phyloP scores from a whole-genome alignment of 352 stramenopile species.

The Globisporangium orthogonon region DNA sequence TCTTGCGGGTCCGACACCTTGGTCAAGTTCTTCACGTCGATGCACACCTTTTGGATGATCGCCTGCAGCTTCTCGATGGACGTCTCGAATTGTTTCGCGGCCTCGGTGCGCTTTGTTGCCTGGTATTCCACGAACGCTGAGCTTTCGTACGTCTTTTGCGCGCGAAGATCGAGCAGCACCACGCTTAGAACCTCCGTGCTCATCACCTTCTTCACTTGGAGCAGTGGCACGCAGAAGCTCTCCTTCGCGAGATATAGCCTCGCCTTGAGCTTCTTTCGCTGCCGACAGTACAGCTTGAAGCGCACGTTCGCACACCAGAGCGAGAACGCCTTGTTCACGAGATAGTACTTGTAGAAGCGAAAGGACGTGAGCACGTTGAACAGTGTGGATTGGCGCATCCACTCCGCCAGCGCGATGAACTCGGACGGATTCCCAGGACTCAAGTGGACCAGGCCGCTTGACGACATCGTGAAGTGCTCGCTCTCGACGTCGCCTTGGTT shows the following conservation, averaged over 20 bases:
- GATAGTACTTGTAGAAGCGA: slow-evolving; percentile 92
- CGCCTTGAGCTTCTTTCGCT: slow-evolving; percentile 79
- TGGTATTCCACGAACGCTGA: slow-evolving; percentile 89
- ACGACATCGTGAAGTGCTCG: slow-evolving; percentile 92
- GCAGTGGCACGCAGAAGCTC: slow-evolving; percentile 82
- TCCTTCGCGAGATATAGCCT: slow-evolving; percentile 89
- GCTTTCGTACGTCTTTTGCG: slow-evolving; percentile 89
- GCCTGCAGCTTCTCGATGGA: slow-evolving; percentile 89
- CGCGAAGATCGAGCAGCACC: slow-evolving; percentile 71
- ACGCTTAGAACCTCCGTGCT: slow-evolving; percentile 79
- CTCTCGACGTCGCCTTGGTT: slow-evolving; percentile 62
- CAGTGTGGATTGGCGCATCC: slow-evolving; percentile 92
- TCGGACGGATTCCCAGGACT: slow-evolving; percentile 76
- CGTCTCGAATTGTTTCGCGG: slow-evolving; percentile 86
- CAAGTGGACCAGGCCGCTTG: slow-evolving; percentile 75
- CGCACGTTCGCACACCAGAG: slow-evolving; percentile 87
- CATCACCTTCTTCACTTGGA: slow-evolving; percentile 89
- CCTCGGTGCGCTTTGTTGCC: slow-evolving; percentile 75
- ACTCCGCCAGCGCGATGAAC: slow-evolving; percentile 91
- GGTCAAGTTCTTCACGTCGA: slow-evolving; percentile 87
- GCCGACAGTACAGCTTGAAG: slow-evolving; percentile 87
- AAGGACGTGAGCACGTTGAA: slow-evolving; percentile 94
- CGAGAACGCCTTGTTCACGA: slow-evolving; percentile 89
- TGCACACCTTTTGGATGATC: slow-evolving; percentile 86
- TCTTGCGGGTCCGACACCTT: slow-evolving; percentile 53